Evolutionary conservation across 306 rosid species (phyloP).

Genomic region (Casuarina glauca): DNA sequence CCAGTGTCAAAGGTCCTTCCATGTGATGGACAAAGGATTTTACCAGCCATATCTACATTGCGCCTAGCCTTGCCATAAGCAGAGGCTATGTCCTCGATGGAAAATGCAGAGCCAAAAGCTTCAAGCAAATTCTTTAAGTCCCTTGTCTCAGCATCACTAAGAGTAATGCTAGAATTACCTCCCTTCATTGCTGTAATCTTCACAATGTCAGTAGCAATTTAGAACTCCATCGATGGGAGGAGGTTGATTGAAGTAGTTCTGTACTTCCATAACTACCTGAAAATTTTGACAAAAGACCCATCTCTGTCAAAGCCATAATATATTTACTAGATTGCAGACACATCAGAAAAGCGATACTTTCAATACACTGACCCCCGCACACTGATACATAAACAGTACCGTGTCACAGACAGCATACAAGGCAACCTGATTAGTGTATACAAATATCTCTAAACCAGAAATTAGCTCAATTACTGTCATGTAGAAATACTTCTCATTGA

Average conservation of each 20-base stretch:
- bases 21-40: constrained; percentile 35
- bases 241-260: neutral
- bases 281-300: neutral
- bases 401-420: neutral
- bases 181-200: constrained; percentile 25
- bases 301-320: neutral
- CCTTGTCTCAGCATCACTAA: constrained; percentile 20
- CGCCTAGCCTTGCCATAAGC: constrained; percentile 31
- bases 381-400: too few species aligned
- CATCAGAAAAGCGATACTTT: neutral
- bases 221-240: neutral
- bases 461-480: too few species aligned
- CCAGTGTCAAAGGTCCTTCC: neutral
- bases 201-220: neutral
- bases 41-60: constrained; percentile 29
- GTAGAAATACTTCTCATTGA: too few species aligned
- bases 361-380: too few species aligned
- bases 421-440: neutral
- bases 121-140: constrained; percentile 31
- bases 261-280: neutral
- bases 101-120: constrained; percentile 30
- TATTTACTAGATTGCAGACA: neutral
- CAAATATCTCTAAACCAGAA: too few species aligned
- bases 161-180: constrained; percentile 3
- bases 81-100: constrained; percentile 40